Conservation (phyloP, 805 yeast species). For the Ascoidea rubescens region DNA sequence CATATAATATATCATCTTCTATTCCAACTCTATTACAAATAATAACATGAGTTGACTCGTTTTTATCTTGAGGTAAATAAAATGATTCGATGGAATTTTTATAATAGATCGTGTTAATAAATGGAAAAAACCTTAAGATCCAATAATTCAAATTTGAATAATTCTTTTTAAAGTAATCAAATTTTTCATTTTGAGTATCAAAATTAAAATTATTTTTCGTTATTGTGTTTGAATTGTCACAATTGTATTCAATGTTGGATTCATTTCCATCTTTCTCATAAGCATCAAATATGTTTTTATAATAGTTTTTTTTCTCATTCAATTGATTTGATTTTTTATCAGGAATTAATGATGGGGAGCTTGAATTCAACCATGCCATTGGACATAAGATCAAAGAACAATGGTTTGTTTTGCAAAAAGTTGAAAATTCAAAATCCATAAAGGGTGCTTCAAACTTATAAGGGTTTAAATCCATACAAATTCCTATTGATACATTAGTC, state of each 20-base stretch:
- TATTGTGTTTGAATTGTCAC: background rate
- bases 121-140: conserved; percentile 58
- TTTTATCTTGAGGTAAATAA: background rate
- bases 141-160: conserved; percentile 51
- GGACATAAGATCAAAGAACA: conserved; percentile 58
- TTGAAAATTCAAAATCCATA: conserved; percentile 55
- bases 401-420: conserved; percentile 29
- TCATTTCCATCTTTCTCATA: conserved; percentile 9
- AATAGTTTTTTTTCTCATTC: conserved; percentile 7
- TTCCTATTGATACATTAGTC: conserved; percentile 51
- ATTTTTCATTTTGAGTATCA: background rate
- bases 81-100: background rate
- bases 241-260: background rate
- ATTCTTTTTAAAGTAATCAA: conserved; percentile 22
- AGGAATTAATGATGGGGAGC: conserved; percentile 22
- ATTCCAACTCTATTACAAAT: conserved; percentile 65
- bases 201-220: background rate
- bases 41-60: conserved; percentile 24
- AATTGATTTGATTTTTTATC: conserved; percentile 8
- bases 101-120: conserved; percentile 23
- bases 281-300: conserved; percentile 12
- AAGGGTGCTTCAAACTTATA: conserved; percentile 75
- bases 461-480: conserved; percentile 91
- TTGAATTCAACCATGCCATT: conserved; percentile 69
- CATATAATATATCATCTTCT: conserved; percentile 57